phyloP scores from a whole-genome alignment of 2,329 filamentous ascomycete species.

The Coleophoma cylindrospora region DNA sequence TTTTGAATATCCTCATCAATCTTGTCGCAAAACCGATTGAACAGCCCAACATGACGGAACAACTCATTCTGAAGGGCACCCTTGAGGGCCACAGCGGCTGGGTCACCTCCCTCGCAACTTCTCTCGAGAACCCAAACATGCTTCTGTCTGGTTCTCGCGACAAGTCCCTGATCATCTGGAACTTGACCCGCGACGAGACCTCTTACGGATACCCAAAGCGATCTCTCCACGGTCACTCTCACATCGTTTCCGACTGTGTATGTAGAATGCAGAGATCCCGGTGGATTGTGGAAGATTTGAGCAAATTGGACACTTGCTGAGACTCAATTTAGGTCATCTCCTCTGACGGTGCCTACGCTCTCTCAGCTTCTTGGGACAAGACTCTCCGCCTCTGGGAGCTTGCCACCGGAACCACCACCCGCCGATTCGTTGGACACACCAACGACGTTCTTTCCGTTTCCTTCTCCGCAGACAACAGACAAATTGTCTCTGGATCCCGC shows the following conservation, averaged over 20 bases:
- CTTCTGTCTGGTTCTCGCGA: conserved; percentile 95
- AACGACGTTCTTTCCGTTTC: conserved; percentile 99
- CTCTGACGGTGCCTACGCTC: conserved; percentile 97
- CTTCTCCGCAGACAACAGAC: conserved; percentile 99
- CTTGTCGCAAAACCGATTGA: conserved; percentile 15
- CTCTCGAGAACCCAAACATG: conserved; percentile 99
- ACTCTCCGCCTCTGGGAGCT: conserved; percentile 99
- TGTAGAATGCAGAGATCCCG: conserved; percentile 33
- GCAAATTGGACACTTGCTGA: conserved; percentile 27
- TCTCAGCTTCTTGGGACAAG: conserved; percentile 99
- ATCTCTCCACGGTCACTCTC: conserved; percentile 96
- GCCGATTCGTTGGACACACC: conserved; percentile 98
- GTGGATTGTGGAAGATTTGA: conserved; percentile 13
- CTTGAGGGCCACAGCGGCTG: conserved; percentile 99
- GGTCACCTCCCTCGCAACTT: conserved; percentile 98
- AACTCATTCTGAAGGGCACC: conserved; percentile 81
- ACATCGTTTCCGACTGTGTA: conserved; percentile 99
- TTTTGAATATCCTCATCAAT: conserved; percentile 9
- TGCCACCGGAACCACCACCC: conserved; percentile 91
- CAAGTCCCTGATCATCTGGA: conserved; percentile 99
- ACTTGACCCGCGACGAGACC: conserved; percentile 97
- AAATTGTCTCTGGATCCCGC: conserved; percentile 98
- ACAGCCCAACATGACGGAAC: conserved; percentile 28
- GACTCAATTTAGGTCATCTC: conserved; percentile 77
- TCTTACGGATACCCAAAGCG: conserved; percentile 99